phyloP scores from a whole-genome alignment of 2,329 filamentous ascomycete species.

The Aspergillus luchuensis region DNA sequence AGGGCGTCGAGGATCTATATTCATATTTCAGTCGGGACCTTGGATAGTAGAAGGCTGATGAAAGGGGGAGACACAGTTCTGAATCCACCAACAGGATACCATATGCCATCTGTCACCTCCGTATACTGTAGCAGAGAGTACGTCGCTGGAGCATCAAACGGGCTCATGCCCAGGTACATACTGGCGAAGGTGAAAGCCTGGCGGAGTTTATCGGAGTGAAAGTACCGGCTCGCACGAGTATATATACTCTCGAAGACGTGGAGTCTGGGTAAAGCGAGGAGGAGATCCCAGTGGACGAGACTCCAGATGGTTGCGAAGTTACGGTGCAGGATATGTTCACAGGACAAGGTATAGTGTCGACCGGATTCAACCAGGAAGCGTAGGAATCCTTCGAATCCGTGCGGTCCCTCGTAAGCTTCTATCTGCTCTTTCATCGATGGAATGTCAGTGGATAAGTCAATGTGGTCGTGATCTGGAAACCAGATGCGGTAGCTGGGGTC shows the following conservation, averaged over 20 bases:
- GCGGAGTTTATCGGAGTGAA: slow-evolving; percentile 68
- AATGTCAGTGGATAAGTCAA: slow-evolving; percentile 65
- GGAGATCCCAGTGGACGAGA: slow-evolving; percentile 61
- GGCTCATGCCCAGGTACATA: slow-evolving; percentile 83
- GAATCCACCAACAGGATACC: slow-evolving; percentile 68
- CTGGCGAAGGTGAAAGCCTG: slow-evolving; percentile 75
- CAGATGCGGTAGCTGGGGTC: slow-evolving; percentile 75
- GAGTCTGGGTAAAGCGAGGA: slow-evolving; percentile 60
- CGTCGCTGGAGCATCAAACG: slow-evolving; percentile 73
- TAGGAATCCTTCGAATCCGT: slow-evolving; percentile 70
- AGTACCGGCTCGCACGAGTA: slow-evolving; percentile 65
- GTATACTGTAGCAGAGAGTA: slow-evolving; percentile 75
- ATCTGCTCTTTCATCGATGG: slow-evolving; percentile 71
- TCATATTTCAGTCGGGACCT: neutral
- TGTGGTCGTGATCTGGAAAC: slow-evolving; percentile 65
- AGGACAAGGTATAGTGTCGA: slow-evolving; percentile 68
- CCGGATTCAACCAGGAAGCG: slow-evolving; percentile 68
- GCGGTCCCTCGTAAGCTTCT: slow-evolving; percentile 71
- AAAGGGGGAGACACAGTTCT: no score
- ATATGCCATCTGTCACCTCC: slow-evolving; percentile 73
- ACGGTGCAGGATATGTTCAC: slow-evolving; percentile 64
- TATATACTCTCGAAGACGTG: slow-evolving; percentile 75
- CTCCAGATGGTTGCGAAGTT: slow-evolving; percentile 66
- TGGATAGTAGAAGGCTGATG: no score
- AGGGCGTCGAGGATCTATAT: slow-evolving; percentile 61